These are phyloP conservation scores for Phytopythium delawarense DNA, from an alignment of 352 stramenopile species.

Conservation along the genomic window DNA sequence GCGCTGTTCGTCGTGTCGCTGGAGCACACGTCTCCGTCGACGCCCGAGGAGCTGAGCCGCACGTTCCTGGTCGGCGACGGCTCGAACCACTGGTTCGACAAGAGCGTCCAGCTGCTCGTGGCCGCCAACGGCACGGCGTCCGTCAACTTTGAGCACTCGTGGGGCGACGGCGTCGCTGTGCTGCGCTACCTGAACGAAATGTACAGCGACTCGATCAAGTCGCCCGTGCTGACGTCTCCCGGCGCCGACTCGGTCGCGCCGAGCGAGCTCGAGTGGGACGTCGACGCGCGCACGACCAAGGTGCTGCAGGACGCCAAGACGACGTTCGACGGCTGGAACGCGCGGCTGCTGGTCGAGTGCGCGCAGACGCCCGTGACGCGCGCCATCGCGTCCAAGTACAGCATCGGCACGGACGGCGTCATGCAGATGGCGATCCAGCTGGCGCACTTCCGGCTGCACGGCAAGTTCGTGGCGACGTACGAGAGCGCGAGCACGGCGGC, in stretches of 20 bases:
- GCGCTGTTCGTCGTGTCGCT: conserved; percentile 83
- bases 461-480: conserved; percentile 84
- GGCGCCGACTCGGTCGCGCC: conserved; percentile 14
- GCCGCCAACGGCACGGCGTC: conserved; percentile 73
- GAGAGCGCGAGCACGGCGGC: conserved; percentile 85
- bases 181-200: conserved; percentile 88
- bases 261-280: conserved; percentile 57
- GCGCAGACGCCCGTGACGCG: conserved; percentile 73
- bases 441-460: conserved; percentile 80
- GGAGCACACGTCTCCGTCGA: conserved; percentile 61
- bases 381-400: conserved; percentile 54
- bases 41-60: conserved; percentile 53
- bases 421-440: conserved; percentile 92
- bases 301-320: conserved; percentile 65
- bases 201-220: conserved; percentile 77
- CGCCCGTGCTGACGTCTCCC: conserved; percentile 46
- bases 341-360: conserved; percentile 59
- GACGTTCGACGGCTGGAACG: conserved; percentile 65
- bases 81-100: conserved; percentile 91
- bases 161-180: conserved; percentile 86
- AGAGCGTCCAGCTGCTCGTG: conserved; percentile 90
- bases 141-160: conserved; percentile 91
- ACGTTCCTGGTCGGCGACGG: conserved; percentile 83
- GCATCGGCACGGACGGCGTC: conserved; percentile 85
- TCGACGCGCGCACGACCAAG: conserved; percentile 49